Percentiles rank a stretch among this genome's conserved stretches.
phyloP scores from a whole-genome alignment of 2,329 filamentous ascomycete species.

The Delphinella strobiligena region DNA sequence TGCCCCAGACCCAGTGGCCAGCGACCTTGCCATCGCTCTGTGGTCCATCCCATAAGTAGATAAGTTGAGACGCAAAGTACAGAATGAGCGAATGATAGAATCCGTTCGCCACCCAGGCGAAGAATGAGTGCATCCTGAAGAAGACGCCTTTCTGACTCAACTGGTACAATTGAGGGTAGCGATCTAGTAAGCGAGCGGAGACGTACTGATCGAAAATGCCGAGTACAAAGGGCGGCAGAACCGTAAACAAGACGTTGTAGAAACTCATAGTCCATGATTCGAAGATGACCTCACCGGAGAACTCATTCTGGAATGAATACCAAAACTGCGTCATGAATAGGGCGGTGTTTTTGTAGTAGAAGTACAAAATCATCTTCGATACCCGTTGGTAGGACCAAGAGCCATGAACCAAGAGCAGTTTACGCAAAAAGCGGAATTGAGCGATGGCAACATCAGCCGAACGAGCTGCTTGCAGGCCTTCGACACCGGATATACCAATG shows the following conservation, averaged over 20 bases:
- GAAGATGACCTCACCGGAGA: conserved; percentile 95
- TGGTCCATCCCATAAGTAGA: conserved; percentile 72
- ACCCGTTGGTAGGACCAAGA: conserved; percentile 97
- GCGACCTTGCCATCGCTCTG: conserved; percentile 68
- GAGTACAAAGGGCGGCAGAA: conserved; percentile 82
- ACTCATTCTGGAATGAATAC: conserved; percentile 97
- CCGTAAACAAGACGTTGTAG: conserved; percentile 98
- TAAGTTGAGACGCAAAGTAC: conserved; percentile 72
- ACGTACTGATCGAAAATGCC: conserved; percentile 98
- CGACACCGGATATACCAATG: conserved; percentile 91
- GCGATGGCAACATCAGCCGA: conserved; percentile 93
- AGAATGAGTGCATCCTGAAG: conserved; percentile 87
- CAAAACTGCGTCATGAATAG: conserved; percentile 99
- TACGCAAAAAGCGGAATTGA: conserved; percentile 89
- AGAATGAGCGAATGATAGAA: conserved; percentile 91
- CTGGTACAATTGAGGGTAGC: conserved; percentile 91
- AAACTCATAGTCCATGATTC: conserved; percentile 99
- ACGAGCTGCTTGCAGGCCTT: conserved; percentile 90
- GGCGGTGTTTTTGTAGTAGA: conserved; percentile 98
- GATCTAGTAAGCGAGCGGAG: conserved; percentile 80
- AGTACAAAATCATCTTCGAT: conserved; percentile 94
- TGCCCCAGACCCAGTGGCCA: conserved; percentile 97
- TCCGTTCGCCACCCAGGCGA: conserved; percentile 83
- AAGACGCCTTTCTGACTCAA: conserved; percentile 88
- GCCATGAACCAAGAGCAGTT: conserved; percentile 87